phyloP scores from a whole-genome alignment of 345 rosid species.

The Microthlaspi erraticum region DNA sequence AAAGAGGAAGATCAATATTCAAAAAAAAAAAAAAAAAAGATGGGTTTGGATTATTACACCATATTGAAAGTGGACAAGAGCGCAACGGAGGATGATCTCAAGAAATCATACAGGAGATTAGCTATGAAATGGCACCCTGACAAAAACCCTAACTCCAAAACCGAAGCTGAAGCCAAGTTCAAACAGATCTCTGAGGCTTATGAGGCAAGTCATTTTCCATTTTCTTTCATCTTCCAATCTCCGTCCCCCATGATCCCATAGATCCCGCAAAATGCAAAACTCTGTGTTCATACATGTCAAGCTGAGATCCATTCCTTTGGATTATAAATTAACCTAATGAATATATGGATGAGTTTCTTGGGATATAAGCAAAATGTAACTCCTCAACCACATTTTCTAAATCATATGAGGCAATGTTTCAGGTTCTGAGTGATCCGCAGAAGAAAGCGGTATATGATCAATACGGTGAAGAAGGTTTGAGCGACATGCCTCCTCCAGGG shows the following conservation, averaged over 20 bases:
- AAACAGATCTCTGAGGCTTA: constrained; percentile 97
- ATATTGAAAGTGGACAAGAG: constrained; percentile 71
- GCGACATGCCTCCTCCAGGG: constrained; percentile 73
- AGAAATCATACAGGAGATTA: constrained; percentile 83
- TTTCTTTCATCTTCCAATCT: neutral
- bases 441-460: constrained; percentile 80
- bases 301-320: constrained; percentile 19
- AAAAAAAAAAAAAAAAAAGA: constrained; percentile 20
- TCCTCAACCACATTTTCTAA: neutral
- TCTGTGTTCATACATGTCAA: neutral
- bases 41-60: constrained; percentile 90
- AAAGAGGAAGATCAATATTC: neutral
- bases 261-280: neutral
- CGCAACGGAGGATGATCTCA: constrained; percentile 91
- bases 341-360: constrained; percentile 29
- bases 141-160: constrained; percentile 80
- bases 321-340: too few species aligned
- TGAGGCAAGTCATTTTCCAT: constrained; percentile 54
- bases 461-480: constrained; percentile 92
- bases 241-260: neutral
- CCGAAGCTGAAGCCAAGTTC: constrained; percentile 92
- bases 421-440: constrained; percentile 93
- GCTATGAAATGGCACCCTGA: constrained; percentile 99
- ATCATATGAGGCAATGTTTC: constrained; percentile 19
- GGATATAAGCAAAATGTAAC: constrained; percentile 27